Conservation (phyloP, 1,139 yeast genomes). For the Geotrichum australiense region DNA sequence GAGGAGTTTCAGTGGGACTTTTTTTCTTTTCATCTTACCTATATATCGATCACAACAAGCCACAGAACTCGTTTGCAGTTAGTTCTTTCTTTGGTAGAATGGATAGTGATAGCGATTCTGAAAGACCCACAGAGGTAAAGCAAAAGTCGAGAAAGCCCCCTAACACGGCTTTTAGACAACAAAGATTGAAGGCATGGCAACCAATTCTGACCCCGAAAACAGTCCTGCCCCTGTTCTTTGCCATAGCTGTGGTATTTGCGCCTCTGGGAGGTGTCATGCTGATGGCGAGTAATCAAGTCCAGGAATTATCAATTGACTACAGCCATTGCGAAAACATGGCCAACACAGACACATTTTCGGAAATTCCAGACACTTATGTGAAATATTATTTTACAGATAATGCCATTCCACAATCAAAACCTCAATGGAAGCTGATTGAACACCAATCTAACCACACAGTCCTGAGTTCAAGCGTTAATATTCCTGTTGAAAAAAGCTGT, state of each 20-base stretch:
- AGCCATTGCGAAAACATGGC: slow-evolving; percentile 65
- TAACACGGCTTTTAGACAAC: slow-evolving; percentile 42
- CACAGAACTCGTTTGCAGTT: no score
- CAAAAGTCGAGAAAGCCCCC: slow-evolving; percentile 36
- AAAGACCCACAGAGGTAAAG: slow-evolving; percentile 25
- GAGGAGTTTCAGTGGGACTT: no score
- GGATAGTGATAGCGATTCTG: slow-evolving; percentile 36
- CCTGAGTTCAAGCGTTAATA: slow-evolving; percentile 18
- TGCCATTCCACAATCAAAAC: slow-evolving; percentile 30
- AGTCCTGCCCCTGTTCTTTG: slow-evolving; percentile 71
- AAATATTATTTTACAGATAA: slow-evolving; percentile 43
- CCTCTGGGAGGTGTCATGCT: slow-evolving; percentile 91
- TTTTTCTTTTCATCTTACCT: no score
- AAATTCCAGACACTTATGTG: slow-evolving; percentile 55
- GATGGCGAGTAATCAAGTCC: slow-evolving; percentile 64
- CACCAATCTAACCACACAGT: slow-evolving; percentile 33
- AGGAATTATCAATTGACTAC: slow-evolving; percentile 77
- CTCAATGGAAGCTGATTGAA: slow-evolving; percentile 60
- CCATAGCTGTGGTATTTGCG: slow-evolving; percentile 70
- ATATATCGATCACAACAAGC: no score
- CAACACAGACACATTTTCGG: slow-evolving; percentile 43
- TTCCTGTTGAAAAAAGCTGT: slow-evolving; percentile 40
- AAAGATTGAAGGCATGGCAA: slow-evolving; percentile 44
- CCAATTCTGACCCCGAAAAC: slow-evolving; percentile 90
- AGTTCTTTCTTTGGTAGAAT: no score